Evolutionary conservation across 352 stramenopile species (phyloP).

Genomic region (Phytophthora vignae): DNA sequence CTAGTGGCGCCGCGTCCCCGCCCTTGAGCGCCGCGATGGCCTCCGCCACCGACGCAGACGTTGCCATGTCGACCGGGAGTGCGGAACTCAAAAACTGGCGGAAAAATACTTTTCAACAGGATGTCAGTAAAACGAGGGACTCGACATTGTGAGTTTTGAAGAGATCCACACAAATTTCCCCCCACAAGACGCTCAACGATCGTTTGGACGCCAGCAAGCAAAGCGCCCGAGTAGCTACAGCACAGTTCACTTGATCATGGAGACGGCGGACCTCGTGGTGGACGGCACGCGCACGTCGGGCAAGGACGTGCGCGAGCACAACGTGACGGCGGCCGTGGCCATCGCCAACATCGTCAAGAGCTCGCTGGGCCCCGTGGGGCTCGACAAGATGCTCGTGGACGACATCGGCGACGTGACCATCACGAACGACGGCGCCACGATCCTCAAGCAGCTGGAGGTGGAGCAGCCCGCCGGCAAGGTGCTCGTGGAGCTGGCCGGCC

Average conservation of each 20-base stretch:
- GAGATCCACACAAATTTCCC: conserved; percentile 68
- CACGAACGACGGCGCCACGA: conserved; percentile 99
- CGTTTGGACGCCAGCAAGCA: conserved; percentile 33
- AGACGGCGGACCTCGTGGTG: conserved; percentile 88
- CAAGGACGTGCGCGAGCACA: conserved; percentile 95
- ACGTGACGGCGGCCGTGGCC: conserved; percentile 97
- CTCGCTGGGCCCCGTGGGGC: conserved; percentile 97
- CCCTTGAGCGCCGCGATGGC: conserved; percentile 52
- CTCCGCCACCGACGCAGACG: conserved; percentile 29
- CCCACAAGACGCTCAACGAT: conserved; percentile 31
- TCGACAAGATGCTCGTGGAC: conserved; percentile 99
- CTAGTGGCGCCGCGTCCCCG: conserved; percentile 45
- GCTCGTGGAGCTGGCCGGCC: conserved; percentile 97
- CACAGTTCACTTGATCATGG: conserved; percentile 37
- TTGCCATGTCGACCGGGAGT: background rate
- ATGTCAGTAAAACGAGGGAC: conserved; percentile 11
- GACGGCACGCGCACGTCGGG: conserved; percentile 92
- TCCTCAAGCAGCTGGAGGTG: conserved; percentile 99
- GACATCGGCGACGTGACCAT: conserved; percentile 99
- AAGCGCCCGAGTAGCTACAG: conserved; percentile 22
- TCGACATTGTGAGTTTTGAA: conserved; percentile 9
- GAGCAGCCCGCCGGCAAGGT: conserved; percentile 99
- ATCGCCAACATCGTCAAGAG: conserved; percentile 99
- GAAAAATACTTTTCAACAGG: background rate
- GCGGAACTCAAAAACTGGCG: conserved; percentile 30